A percentile compares a stretch with the other conserved stretches of the same genome.
These are phyloP conservation scores for Botrytis elliptica DNA, from an alignment of 2,329 filamentous ascomycete genomes.

Conservation along the genomic window DNA sequence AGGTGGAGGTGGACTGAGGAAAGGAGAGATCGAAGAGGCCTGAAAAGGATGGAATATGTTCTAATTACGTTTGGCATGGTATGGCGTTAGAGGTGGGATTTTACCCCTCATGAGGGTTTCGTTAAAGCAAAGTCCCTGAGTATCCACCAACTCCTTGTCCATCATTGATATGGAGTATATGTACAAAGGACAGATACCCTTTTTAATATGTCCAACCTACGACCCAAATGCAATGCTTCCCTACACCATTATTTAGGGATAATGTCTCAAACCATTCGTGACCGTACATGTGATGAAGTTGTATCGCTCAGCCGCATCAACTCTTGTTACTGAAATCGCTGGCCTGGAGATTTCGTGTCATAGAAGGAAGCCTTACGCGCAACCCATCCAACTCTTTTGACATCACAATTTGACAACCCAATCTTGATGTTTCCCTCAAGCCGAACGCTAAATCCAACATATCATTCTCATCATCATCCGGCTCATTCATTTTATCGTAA, in stretches of 20 bases:
- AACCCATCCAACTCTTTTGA: conserved; percentile 84
- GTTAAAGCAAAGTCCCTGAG: conserved; percentile 13
- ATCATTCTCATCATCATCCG: conserved; percentile 65
- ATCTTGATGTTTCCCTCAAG: conserved; percentile 64
- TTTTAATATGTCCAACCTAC: conserved; percentile 22
- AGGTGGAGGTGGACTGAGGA: conserved; percentile 58
- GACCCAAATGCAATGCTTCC: conserved; percentile 6
- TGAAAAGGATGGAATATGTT: conserved; percentile 21
- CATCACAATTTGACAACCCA: conserved; percentile 68
- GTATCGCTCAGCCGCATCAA: background rate
- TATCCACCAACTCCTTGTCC: conserved; percentile 25
- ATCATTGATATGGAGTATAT: conserved; percentile 24
- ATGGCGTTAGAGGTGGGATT: conserved; percentile 33
- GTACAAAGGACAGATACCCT: conserved; percentile 33
- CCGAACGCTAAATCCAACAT: conserved; percentile 75
- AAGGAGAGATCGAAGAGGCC: conserved; percentile 50
- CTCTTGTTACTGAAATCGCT: conserved; percentile 72
- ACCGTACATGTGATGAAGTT: background rate
- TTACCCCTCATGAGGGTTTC: conserved; percentile 22
- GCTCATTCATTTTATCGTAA: conserved; percentile 62
- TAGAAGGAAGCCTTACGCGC: conserved; percentile 79
- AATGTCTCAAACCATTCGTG: background rate
- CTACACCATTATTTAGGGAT: background rate
- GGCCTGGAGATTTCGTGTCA: conserved; percentile 94
- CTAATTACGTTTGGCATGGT: conserved; percentile 16